These are phyloP conservation scores for Nigrospora sphaerica DNA, from an alignment of 2,329 filamentous ascomycete genomes.

Conservation along the genomic window DNA sequence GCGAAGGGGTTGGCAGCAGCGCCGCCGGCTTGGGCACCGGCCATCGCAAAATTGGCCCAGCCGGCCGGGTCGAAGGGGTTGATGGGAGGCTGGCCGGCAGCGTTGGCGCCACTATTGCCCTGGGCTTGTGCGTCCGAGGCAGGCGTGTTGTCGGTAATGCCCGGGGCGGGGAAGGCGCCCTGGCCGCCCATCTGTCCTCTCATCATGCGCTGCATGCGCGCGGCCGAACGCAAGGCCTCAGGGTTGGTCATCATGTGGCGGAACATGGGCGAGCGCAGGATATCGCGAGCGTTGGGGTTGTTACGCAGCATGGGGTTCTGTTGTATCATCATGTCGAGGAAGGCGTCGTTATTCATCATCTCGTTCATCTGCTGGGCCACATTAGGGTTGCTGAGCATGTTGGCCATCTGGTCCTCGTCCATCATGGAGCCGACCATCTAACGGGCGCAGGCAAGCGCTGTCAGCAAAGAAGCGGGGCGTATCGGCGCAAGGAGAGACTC, in stretches of 20 bases:
- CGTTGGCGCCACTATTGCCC: slow-evolving; percentile 12
- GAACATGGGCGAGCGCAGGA: slow-evolving; percentile 84
- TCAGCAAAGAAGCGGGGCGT: slow-evolving; percentile 10
- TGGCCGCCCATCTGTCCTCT: slow-evolving; percentile 41
- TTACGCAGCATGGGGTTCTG: slow-evolving; percentile 76
- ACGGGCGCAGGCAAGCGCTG: slow-evolving; percentile 6
- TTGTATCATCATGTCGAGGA: slow-evolving; percentile 92
- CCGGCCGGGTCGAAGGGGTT: slow-evolving; percentile 36
- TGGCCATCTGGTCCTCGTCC: slow-evolving; percentile 71
- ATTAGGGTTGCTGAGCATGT: slow-evolving; percentile 83
- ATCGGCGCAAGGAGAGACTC: slow-evolving; percentile 32
- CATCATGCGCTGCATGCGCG: slow-evolving; percentile 73
- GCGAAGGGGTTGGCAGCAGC: slow-evolving; percentile 25
- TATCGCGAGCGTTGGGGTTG: slow-evolving; percentile 70
- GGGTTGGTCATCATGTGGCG: slow-evolving; percentile 91
- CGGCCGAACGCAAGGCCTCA: slow-evolving; percentile 71
- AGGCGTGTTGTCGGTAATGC: slow-evolving; percentile 80
- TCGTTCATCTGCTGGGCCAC: slow-evolving; percentile 86
- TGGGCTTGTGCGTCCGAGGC: slow-evolving; percentile 16
- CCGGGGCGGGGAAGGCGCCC: slow-evolving; percentile 77
- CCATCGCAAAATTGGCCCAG: slow-evolving; percentile 26
- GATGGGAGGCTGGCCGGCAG: slow-evolving; percentile 18
- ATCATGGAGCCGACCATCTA: slow-evolving; percentile 84
- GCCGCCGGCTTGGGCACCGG: slow-evolving; percentile 11
- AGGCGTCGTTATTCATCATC: slow-evolving; percentile 87